Base-by-base conservation (phyloP, 805 yeast species). In the Ogataea paradorogensis region DNA sequence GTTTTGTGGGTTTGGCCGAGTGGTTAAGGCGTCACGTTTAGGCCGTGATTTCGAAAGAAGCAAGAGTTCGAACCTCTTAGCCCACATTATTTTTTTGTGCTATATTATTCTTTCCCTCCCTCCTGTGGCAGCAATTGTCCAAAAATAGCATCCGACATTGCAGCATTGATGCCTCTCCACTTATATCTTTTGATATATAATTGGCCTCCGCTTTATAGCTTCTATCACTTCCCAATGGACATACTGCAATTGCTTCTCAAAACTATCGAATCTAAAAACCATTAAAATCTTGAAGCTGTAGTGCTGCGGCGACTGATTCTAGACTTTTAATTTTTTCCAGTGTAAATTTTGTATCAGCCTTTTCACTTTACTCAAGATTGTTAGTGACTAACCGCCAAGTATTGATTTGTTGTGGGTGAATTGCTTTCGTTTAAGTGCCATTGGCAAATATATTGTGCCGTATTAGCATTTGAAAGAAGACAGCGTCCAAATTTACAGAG, bases 41-140 rank as follows among this genome's bases (percentile, higher is more conserved):
- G 55, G 57, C 55, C 53, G 55, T 49, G 57, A 51, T 52, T 43
- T 52, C 57, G 50, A 42, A 51, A 49, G 55, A 51, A 43, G 55
- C 57, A 50, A 50, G 57, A 52, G 57, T 52, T 52, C 57, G 57
- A 52, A 51, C 54, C 57, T 52, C 57, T 50, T 51, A 51, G 57
- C 53, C 54, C 55, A 47, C 57, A 52, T 40, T 24, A 32, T 29
- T 42, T 50, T 48, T 45, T 32, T 30, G n/a, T n/a, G n/a, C n/a
- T n/a, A n/a, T 8, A 13, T 11, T 16, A 22, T 32, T 5, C 21
- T n/a, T 15, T 14, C 21, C 9, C 14, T 3, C 11, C 15, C 42
- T 38, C 42, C 38, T 33, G 42, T 33, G 27, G 38, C 30, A 39
- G 38, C 38, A 39, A 39, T 14, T 14, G 30, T 39, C 42, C 42